Percentiles rank a stretch among this genome's conserved stretches.
phyloP scores from a whole-genome alignment of 768 basidiomycete species.

The Tulasnella sp. region DNA sequence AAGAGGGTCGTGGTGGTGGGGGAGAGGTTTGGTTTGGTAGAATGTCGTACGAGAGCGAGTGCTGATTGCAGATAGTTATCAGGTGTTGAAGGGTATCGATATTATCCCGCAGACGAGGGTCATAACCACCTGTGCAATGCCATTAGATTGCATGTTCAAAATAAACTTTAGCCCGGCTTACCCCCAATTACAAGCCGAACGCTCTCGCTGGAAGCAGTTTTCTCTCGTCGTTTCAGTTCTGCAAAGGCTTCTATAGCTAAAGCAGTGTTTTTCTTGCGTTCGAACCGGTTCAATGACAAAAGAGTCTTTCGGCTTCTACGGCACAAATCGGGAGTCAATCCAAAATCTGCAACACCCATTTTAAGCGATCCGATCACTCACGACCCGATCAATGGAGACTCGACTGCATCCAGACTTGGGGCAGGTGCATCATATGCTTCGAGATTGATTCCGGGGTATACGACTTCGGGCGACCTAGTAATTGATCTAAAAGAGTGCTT shows the following conservation, averaged over 20 bases:
- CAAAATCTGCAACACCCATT: not conserved
- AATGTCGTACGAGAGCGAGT: constrained; percentile 48
- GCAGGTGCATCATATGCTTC: constrained; percentile 56
- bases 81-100: constrained; percentile 58
- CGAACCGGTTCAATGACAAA: constrained; percentile 89
- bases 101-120: constrained; percentile 82
- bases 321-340: not conserved
- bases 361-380: constrained; percentile 17
- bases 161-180: constrained; percentile 33
- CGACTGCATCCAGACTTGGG: constrained; percentile 43
- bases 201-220: constrained; percentile 32
- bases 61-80: constrained; percentile 52
- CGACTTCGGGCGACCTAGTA: constrained; percentile 56
- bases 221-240: constrained; percentile 41
- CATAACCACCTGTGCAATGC: constrained; percentile 69
- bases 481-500: constrained; percentile 64
- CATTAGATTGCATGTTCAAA: not conserved
- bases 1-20: constrained; percentile 20
- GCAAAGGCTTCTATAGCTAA: constrained; percentile 81
- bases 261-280: constrained; percentile 86
- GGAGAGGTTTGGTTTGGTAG: constrained; percentile 24
- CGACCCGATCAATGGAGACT: constrained; percentile 41
- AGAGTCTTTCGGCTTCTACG: constrained; percentile 63
- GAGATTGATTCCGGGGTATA: constrained; percentile 94
- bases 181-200: constrained; percentile 78